Evolutionary conservation across 2,329 filamentous ascomycete genomes (phyloP), one percentile per base, ranked within the genome.

Genomic region (Neodidymelliopsis sp.): DNA sequence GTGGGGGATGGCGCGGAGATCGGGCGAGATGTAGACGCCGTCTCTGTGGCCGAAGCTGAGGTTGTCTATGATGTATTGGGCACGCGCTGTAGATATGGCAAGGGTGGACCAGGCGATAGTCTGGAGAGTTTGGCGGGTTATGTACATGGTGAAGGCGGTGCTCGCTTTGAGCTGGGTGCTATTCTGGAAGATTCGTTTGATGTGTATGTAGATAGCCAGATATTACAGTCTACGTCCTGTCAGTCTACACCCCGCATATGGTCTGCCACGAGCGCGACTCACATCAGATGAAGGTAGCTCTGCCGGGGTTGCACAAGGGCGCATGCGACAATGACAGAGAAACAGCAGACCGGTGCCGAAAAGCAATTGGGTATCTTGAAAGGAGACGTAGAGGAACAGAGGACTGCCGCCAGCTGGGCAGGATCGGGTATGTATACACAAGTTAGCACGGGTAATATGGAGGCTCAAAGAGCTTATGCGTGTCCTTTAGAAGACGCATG

Each of bases 31-130:
- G 62, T 86, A 87, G 58, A 59, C 83, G 62, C 81, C 79, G 2
- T 63, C 64, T 53, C 82, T 81, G 66, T 89, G 83, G 27, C 91
- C 91, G 70, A 95, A 95, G 70, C 89, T 92, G 37, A 91, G 81
- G 65, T 86, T 84, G 59, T 85, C 87, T 66, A 90, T 82, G 43
- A 90, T 77, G 62, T 83, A 85, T 65, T 89, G 84, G 25, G 87
- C 86, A 42, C 82, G 79, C 25, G 77, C 77, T 35, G 77, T 72
- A 50, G 81, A 80, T 43, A 83, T 61, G 15, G 77, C 69, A 30
- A 80, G 57, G n/a, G 73, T 64, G 15, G 76, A 65, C 48, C 70
- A 75, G 54, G 70, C 67, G 49, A 75, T 60, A 34, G 72, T 62
- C 54, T 70, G 75, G 69, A 81, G 74, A 37, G 63, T 75, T 57